A percentile compares a stretch with the other conserved stretches of the same genome.
These are phyloP conservation scores for Hippophae gyantsensis DNA, from an alignment of 306 rosid species.

Conservation along the genomic window DNA sequence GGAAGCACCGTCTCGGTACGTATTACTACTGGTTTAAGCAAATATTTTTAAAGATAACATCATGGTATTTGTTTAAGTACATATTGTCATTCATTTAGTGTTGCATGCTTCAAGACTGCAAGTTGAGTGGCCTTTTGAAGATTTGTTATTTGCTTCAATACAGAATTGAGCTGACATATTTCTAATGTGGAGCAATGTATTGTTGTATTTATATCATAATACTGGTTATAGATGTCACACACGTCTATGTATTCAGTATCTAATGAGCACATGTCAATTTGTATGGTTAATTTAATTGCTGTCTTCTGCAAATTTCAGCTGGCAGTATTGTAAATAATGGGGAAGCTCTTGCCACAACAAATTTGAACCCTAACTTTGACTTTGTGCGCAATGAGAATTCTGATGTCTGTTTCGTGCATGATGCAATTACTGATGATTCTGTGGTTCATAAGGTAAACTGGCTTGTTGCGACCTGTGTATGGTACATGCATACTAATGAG, in stretches of 20 bases:
- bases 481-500: background rate
- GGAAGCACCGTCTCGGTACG: slow-evolving; percentile 61
- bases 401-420: slow-evolving; percentile 47
- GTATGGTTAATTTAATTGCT: slow-evolving; percentile 15
- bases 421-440: slow-evolving; percentile 37
- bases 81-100: too few relatives aligned
- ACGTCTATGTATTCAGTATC: background rate
- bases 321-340: slow-evolving; percentile 34
- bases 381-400: slow-evolving; percentile 37
- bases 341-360: slow-evolving; percentile 30
- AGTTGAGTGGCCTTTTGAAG: too few relatives aligned
- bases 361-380: slow-evolving; percentile 33
- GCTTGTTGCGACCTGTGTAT: slow-evolving; percentile 11
- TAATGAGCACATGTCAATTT: slow-evolving; percentile 6
- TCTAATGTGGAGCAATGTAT: background rate
- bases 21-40: slow-evolving; percentile 6
- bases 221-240: background rate
- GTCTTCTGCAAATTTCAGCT: slow-evolving; percentile 40
- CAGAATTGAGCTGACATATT: too few relatives aligned
- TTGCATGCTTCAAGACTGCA: too few relatives aligned
- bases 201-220: background rate
- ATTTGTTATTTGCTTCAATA: too few relatives aligned
- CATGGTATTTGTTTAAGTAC: too few relatives aligned
- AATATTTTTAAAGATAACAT: background rate
- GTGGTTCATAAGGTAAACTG: slow-evolving; percentile 51